Conservation (phyloP, 2,329 filamentous ascomycete genomes). For the Neopestalotiopsis sp. region DNA sequence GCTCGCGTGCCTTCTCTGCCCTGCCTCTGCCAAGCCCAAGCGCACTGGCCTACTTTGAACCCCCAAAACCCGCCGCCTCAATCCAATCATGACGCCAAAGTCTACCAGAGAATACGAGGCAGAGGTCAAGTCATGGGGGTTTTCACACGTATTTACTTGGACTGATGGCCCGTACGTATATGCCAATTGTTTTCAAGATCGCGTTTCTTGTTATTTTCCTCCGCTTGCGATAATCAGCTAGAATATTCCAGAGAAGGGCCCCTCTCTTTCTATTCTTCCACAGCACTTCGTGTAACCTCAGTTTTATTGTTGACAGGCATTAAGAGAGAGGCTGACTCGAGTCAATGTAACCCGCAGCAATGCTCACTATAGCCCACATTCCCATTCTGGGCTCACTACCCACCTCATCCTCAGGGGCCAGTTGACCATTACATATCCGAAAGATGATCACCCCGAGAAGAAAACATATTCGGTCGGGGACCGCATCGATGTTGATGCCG, state of each 20-base stretch:
- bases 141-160: conserved; percentile 73
- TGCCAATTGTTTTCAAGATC: neutral
- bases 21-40: neutral
- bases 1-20: neutral
- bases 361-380: conserved; percentile 71
- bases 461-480: conserved; percentile 64
- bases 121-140: conserved; percentile 73
- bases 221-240: too few relatives aligned
- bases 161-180: conserved; percentile 68
- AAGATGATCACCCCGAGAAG: conserved; percentile 59
- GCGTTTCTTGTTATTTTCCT: neutral
- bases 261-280: too few relatives aligned
- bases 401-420: conserved; percentile 71
- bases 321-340: conserved; percentile 21
- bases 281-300: too few relatives aligned
- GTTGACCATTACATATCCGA: conserved; percentile 70
- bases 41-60: too few relatives aligned
- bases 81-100: conserved; percentile 12
- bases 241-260: too few relatives aligned
- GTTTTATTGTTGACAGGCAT: too few relatives aligned
- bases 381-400: conserved; percentile 67
- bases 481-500: conserved; percentile 69
- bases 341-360: conserved; percentile 50
- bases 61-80: neutral
- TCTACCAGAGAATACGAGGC: conserved; percentile 49